These are phyloP conservation scores for Saxispiralis lemnorum DNA, from an alignment of 495 filamentous ascomycete species.

Conservation along the genomic window DNA sequence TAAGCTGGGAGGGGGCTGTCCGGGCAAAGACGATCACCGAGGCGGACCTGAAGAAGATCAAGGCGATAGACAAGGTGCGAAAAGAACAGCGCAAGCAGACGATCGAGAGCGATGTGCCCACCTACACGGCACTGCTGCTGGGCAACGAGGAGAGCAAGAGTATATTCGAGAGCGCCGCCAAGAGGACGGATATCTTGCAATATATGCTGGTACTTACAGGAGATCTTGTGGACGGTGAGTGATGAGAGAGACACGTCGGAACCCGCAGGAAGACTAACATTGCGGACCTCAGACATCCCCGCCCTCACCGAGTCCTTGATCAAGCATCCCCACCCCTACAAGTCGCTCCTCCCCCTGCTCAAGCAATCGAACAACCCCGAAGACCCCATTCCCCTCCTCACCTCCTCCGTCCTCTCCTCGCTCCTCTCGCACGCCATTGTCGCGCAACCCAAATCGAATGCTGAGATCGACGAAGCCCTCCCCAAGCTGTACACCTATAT, in stretches of 20 bases:
- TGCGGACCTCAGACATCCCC: conserved; percentile 47
- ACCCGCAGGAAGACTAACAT: background rate
- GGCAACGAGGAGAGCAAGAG: conserved; percentile 53
- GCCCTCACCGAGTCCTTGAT: conserved; percentile 56
- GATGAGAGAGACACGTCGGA: background rate
- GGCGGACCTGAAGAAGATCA: conserved; percentile 85
- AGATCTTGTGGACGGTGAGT: conserved; percentile 69
- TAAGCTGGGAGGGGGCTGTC: conserved; percentile 95
- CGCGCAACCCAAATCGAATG: conserved; percentile 33
- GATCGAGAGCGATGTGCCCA: conserved; percentile 59
- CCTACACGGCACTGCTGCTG: conserved; percentile 62
- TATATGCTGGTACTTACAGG: conserved; percentile 80
- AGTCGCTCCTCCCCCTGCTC: conserved; percentile 70
- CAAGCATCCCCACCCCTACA: conserved; percentile 60
- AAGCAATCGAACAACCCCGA: conserved; percentile 62
- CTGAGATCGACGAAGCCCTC: conserved; percentile 55
- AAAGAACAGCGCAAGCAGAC: conserved; percentile 69
- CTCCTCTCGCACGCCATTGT: conserved; percentile 58
- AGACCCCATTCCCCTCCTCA: conserved; percentile 74
- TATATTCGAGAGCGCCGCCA: conserved; percentile 62
- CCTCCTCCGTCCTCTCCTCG: conserved; percentile 68
- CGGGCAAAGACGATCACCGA: conserved; percentile 87
- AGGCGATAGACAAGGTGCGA: conserved; percentile 89
- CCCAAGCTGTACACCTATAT: conserved; percentile 78
- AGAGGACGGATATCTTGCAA: conserved; percentile 74